Conservation (phyloP, 352 stramenopile species). For the Phytophthora macrochlamydospora region DNA sequence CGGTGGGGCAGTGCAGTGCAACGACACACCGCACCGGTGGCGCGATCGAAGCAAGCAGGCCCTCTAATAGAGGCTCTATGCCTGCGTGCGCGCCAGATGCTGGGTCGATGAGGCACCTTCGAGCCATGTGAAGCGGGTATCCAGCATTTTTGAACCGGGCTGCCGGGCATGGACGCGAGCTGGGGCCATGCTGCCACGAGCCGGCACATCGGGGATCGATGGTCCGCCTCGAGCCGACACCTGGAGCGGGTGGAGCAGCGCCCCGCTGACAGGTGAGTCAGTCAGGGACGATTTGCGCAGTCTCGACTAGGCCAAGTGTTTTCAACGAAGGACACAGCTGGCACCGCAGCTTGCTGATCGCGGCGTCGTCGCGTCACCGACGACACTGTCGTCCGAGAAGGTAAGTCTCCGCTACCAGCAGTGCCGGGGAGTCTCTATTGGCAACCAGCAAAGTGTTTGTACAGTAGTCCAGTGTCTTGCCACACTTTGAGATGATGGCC, state of each 20-base stretch:
- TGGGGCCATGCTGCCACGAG: neutral
- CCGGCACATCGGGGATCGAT: neutral
- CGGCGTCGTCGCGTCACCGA: neutral
- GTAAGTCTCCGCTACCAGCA: neutral
- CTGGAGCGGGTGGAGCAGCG: neutral
- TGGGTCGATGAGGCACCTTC: neutral
- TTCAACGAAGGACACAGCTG: slow-evolving; percentile 18
- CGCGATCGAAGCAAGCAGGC: neutral
- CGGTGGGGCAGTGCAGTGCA: neutral
- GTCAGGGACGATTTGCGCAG: neutral
- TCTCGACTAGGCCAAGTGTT: slow-evolving; percentile 21
- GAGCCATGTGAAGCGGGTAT: neutral
- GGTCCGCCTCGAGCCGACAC: neutral
- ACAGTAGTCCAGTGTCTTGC: neutral
- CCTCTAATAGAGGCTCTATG: neutral
- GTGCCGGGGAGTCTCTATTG: too few species aligned
- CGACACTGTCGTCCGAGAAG: neutral
- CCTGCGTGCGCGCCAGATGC: neutral
- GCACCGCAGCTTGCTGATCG: neutral
- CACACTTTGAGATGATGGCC: too few species aligned
- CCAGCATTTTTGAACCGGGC: neutral
- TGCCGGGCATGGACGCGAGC: slow-evolving; percentile 1
- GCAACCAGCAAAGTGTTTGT: neutral
- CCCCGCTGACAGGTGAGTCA: too few species aligned
- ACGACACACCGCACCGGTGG: neutral